These are phyloP conservation scores for Colletotrichum scovillei DNA, from an alignment of 2,329 filamentous ascomycete species.

Conservation along the genomic window DNA sequence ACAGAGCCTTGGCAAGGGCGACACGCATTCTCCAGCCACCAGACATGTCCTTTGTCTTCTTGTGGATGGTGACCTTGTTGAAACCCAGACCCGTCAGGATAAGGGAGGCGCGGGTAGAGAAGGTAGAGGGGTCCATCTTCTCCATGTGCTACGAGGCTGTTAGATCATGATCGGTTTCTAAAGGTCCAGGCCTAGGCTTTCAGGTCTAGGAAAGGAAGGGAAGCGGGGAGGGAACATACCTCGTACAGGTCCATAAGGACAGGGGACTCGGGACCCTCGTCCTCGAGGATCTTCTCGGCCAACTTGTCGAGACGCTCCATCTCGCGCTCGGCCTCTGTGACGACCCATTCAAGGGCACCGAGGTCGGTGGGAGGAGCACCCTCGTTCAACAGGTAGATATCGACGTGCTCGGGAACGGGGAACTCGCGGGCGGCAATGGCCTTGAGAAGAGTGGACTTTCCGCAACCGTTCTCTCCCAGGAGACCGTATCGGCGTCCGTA, in stretches of 20 bases:
- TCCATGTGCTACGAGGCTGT: conserved; percentile 83
- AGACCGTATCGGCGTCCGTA: conserved; percentile 94
- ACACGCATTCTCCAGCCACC: conserved; percentile 99
- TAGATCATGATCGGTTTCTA: conserved; percentile 13
- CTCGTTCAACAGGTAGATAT: conserved; percentile 98
- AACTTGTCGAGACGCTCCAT: conserved; percentile 89
- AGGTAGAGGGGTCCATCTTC: conserved; percentile 98
- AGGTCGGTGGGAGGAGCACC: conserved; percentile 90
- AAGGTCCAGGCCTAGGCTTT: fast-evolving
- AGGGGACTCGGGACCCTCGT: conserved; percentile 90
- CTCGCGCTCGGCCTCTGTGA: conserved; percentile 92
- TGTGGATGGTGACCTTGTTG: conserved; percentile 97
- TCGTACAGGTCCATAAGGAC: conserved; percentile 96
- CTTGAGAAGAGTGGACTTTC: conserved; percentile 98
- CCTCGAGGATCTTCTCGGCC: conserved; percentile 91
- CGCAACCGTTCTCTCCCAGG: conserved; percentile 98
- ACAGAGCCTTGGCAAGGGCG: conserved; percentile 94
- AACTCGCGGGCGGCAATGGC: conserved; percentile 93
- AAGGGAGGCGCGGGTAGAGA: conserved; percentile 92
- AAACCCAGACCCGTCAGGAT: conserved; percentile 99
- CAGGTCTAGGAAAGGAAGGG: neutral
- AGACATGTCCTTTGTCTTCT: conserved; percentile 99
- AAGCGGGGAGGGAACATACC: conserved; percentile 62
- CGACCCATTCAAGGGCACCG: conserved; percentile 97
- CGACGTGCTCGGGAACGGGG: conserved; percentile 94